phyloP scores from a whole-genome alignment of 73 alveolate genomes.

The Tetrahymena elliotti region DNA sequence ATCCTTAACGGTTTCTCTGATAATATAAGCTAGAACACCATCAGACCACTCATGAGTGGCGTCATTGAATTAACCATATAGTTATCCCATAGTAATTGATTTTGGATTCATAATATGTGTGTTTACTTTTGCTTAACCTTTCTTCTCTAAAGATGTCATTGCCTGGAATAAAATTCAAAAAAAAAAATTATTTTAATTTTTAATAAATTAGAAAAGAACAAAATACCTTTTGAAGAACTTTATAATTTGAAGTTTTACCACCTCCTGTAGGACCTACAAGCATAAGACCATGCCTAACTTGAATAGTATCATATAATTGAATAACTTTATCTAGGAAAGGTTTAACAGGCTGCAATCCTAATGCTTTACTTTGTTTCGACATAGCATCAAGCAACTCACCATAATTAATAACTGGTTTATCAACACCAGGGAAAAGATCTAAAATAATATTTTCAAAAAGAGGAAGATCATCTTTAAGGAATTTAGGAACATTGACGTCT shows the following conservation, averaged over 20 bases:
- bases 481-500: conserved; percentile 97
- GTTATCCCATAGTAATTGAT: conserved; percentile 97
- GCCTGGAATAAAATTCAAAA: conserved; percentile 33
- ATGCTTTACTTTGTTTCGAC: conserved; percentile 58
- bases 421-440: conserved; percentile 99
- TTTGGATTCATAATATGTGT: conserved; percentile 92
- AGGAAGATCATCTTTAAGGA: conserved; percentile 97
- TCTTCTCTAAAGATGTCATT: conserved; percentile 69
- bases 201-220: too few species aligned
- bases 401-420: conserved; percentile 81
- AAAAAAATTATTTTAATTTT: too few species aligned
- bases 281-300: conserved; percentile 96
- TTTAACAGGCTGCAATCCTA: conserved; percentile 84
- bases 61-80: conserved; percentile 95
- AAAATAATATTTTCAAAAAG: conserved; percentile 93
- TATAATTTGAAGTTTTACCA: conserved; percentile 87
- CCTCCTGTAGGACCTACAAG: conserved; percentile 98
- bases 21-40: conserved; percentile 92
- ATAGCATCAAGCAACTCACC: conserved; percentile 73
- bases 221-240: conserved; percentile 49
- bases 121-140: conserved; percentile 65
- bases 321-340: conserved; percentile 89
- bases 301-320: conserved; percentile 94
- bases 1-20: conserved; percentile 81
- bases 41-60: conserved; percentile 98